Evolutionary conservation across 176 grass and related monocot genomes (phyloP).

Genomic region (Saccharum spontaneum): DNA sequence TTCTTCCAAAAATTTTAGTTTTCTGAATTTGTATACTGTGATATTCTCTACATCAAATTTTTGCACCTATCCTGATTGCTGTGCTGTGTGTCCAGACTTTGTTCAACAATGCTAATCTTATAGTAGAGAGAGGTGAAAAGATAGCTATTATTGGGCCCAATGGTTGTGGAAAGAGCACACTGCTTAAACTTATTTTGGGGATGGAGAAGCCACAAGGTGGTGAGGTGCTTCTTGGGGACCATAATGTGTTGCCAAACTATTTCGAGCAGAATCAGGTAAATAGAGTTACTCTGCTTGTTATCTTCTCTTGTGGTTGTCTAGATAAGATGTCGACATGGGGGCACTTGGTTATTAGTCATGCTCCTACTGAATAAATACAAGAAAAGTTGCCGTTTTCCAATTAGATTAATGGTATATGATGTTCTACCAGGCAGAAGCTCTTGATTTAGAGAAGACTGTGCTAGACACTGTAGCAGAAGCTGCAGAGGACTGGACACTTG

Average conservation of each 20-base stretch:
- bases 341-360: background rate
- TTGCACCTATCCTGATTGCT: background rate
- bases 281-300: background rate
- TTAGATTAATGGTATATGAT: conserved; percentile 28
- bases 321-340: background rate
- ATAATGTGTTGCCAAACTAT: conserved; percentile 96
- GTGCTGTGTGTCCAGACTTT: conserved; percentile 51
- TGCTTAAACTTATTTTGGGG: conserved; percentile 84
- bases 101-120: conserved; percentile 90
- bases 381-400: background rate
- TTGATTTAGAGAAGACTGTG: conserved; percentile 95
- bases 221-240: conserved; percentile 83
- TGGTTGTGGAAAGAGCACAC: conserved; percentile 91
- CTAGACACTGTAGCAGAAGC: conserved; percentile 83
- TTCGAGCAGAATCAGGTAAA: conserved; percentile 99
- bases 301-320: conserved; percentile 15
- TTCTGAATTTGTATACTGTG: background rate
- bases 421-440: conserved; percentile 83
- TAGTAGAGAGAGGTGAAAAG: conserved; percentile 91
- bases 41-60: background rate
- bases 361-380: conserved; percentile 1
- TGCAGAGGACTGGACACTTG: conserved; percentile 91
- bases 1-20: background rate
- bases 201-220: conserved; percentile 83
- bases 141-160: conserved; percentile 97